Evolutionary conservation across 208 protist genomes (phyloP), one percentile per base, ranked within the genome.

Genomic region (Trypanosoma vivax): DNA sequence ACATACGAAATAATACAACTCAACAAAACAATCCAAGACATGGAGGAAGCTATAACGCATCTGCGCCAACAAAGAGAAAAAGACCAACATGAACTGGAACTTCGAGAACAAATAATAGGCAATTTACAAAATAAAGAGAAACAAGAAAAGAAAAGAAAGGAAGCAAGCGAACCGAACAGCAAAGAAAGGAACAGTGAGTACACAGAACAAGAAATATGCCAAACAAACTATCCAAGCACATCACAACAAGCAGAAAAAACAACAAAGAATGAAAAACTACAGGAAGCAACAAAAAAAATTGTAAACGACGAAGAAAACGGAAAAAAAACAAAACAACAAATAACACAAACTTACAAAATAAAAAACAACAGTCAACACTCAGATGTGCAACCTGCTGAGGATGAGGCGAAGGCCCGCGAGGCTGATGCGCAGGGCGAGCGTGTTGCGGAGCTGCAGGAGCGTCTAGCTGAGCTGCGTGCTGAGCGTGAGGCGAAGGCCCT

Each of bases 371-470:
- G n/a, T n/a, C n/a, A n/a, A n/a, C 5, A 45, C 10, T 24, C 30
- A 5, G 46, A 41, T 25, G 48, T 50, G 49, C n/a, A 53, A 28
- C 43, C 42, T 2, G 11, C 27, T 40, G 38, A 33, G 5, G 34
- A 49, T 6, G 34, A 19, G 1, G 59, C 33, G 39, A 54, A 45
- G 59, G 41, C 28, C 18, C 41, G 29, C 25, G 46, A 50, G 27
- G 7, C 40, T 6, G 37, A 45, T 0, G 29, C 19, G 19, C 11
- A 47, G 25, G 13, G 50, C 7, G 51, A 42, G 30, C 50, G 57
- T 11, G 50, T 65, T 18, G 46, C 60, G 42, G 57, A 73, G 1
- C 50, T 58, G 14, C 35, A 73, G 33, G 29, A 59, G 30, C 37
- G 34, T 14, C 4, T 42, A 23, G 19, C 25, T 5, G 24, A 45